These are phyloP conservation scores for Poterioochromonas sp. DNA, from an alignment of 352 stramenopile genomes.

Conservation along the genomic window DNA sequence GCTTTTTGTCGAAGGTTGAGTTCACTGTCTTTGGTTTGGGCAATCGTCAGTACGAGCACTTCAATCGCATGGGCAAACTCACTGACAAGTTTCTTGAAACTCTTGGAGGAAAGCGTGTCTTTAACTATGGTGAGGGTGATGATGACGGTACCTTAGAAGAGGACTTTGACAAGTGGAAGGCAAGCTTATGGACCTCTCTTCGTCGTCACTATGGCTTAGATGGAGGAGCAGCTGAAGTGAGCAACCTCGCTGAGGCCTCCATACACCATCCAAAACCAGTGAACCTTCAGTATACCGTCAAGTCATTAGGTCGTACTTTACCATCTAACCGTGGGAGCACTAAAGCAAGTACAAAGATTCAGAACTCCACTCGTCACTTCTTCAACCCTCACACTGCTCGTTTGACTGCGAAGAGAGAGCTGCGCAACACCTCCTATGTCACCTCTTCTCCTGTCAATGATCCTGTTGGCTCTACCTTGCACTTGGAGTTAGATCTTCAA, in stretches of 20 bases:
- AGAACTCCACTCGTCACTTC: slow-evolving; percentile 42
- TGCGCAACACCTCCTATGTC: slow-evolving; percentile 61
- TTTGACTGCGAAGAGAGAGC: slow-evolving; percentile 61
- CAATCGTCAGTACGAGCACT: slow-evolving; percentile 97
- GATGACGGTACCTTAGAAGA: slow-evolving; percentile 87
- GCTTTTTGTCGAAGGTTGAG: slow-evolving; percentile 56
- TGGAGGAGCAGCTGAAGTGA: not conserved
- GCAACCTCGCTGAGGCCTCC: not conserved
- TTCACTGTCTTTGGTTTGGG: slow-evolving; percentile 94
- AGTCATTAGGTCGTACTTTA: not conserved
- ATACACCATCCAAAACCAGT: no score
- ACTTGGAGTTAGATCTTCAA: slow-evolving; percentile 72
- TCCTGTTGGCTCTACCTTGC: slow-evolving; percentile 62
- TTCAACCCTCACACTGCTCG: slow-evolving; percentile 38
- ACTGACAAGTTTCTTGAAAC: slow-evolving; percentile 72
- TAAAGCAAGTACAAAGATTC: not conserved
- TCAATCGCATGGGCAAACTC: slow-evolving; percentile 86
- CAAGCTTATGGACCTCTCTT: slow-evolving; percentile 51
- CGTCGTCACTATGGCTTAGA: not conserved
- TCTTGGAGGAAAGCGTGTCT: slow-evolving; percentile 69
- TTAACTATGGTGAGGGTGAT: slow-evolving; percentile 83
- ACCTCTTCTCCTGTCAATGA: not conserved
- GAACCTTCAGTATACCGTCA: not conserved
- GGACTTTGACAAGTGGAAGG: slow-evolving; percentile 89
- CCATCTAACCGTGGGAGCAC: not conserved